These are phyloP conservation scores for Carex scoparia DNA, from an alignment of 176 grass and related monocot genomes.

Conservation along the genomic window DNA sequence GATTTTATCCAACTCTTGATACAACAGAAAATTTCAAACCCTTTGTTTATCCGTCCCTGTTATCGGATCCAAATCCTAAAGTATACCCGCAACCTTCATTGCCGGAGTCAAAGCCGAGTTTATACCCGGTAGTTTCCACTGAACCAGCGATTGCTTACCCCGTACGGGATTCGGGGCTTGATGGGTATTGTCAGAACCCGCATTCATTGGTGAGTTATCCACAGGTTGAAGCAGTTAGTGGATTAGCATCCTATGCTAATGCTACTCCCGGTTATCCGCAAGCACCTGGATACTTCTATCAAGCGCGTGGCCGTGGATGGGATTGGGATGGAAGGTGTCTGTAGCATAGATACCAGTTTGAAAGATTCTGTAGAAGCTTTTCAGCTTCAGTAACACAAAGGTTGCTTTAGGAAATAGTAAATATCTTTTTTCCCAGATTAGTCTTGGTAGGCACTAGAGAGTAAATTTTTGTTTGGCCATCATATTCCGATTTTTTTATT, in stretches of 20 bases:
- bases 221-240: not conserved
- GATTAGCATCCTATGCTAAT: not conserved
- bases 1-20: not conserved
- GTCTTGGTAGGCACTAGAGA: not conserved
- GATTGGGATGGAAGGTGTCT: constrained; percentile 27
- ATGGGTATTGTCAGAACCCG: not conserved
- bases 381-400: not conserved
- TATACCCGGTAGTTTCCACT: constrained; percentile 17
- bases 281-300: not conserved
- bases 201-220: not conserved
- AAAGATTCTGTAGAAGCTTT: not conserved
- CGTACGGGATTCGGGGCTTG: not conserved
- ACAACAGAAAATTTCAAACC: not conserved
- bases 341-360: constrained; percentile 25
- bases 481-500: too few relatives aligned
- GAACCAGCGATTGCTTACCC: constrained; percentile 10
- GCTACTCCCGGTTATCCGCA: not conserved
- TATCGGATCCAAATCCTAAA: constrained; percentile 26
- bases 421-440: not conserved
- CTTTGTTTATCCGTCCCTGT: constrained; percentile 28
- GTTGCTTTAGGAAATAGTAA: not conserved
- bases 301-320: constrained; percentile 16
- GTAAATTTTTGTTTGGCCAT: too few relatives aligned
- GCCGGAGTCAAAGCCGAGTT: not conserved
- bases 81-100: constrained; percentile 25